These are phyloP conservation scores for Chaetomium tenue DNA, from an alignment of 495 filamentous ascomycete species.

Conservation along the genomic window DNA sequence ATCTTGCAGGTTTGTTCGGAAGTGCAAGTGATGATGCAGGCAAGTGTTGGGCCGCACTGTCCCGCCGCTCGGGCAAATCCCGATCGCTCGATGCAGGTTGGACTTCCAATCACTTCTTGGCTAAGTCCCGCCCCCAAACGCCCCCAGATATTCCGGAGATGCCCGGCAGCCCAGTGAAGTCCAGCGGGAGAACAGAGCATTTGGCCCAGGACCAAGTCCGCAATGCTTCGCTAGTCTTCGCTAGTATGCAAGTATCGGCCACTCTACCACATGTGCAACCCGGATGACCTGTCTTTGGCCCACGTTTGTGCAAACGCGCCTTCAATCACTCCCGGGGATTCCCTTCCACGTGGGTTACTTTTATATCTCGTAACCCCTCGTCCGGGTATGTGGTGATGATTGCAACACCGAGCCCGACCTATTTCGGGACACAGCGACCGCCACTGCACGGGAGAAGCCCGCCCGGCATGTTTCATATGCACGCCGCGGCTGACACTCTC, in stretches of 20 bases:
- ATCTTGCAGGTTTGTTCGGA: neutral
- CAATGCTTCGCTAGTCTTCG: too few species aligned
- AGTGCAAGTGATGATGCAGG: neutral
- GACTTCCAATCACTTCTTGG: neutral
- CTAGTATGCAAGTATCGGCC: too few species aligned
- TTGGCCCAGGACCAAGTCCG: neutral
- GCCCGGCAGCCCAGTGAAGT: neutral
- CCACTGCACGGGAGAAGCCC: neutral
- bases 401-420: neutral
- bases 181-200: neutral
- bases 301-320: neutral
- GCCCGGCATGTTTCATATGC: neutral
- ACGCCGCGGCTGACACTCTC: neutral
- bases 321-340: neutral
- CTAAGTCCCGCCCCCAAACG: neutral
- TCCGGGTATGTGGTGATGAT: neutral
- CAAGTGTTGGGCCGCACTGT: neutral
- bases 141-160: neutral
- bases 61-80: neutral
- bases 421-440: neutral
- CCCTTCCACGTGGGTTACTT: neutral
- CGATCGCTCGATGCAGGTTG: neutral
- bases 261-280: too few species aligned
- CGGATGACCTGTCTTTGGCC: too few species aligned
- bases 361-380: neutral